A percentile compares a stretch with the other conserved stretches of the same genome.
phyloP scores from a whole-genome alignment of 345 rosid species.

The Litchi chinensis region DNA sequence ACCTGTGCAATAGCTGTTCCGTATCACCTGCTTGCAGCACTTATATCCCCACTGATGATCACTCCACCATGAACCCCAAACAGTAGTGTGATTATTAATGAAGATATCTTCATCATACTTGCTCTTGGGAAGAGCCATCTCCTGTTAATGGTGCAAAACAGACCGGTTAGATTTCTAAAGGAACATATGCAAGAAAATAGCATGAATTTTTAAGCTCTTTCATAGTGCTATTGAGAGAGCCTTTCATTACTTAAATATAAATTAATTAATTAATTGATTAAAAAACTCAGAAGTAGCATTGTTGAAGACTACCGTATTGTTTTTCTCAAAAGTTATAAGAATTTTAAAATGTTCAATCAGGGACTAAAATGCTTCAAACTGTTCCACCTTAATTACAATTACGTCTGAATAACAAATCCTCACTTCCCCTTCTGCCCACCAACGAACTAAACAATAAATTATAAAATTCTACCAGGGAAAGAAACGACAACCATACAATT shows the following conservation, averaged over 20 bases:
- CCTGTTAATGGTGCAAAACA: slow-evolving; percentile 28
- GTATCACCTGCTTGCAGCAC: slow-evolving; percentile 74
- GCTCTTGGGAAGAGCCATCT: slow-evolving; percentile 58
- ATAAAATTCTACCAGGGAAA: neutral
- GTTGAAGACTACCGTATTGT: neutral
- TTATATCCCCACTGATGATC: slow-evolving; percentile 92
- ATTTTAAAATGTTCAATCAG: neutral
- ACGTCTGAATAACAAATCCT: neutral
- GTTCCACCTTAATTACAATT: neutral
- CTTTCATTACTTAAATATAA: neutral
- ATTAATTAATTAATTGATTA: too few species aligned
- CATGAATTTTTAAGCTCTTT: neutral
- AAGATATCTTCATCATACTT: slow-evolving; percentile 63
- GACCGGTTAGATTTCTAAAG: neutral
- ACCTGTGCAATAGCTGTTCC: slow-evolving; percentile 90
- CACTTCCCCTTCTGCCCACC: neutral
- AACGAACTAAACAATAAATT: neutral
- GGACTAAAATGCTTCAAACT: neutral
- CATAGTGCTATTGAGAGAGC: neutral
- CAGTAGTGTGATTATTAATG: slow-evolving; percentile 70
- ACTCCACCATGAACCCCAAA: slow-evolving; percentile 98
- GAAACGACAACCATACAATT: neutral
- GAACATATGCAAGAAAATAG: neutral
- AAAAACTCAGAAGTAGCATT: neutral
- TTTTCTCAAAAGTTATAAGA: neutral